Evolutionary conservation across 257 asterid species (phyloP), one percentile per base, ranked within the genome.

Genomic region (Scutellaria barbata): DNA sequence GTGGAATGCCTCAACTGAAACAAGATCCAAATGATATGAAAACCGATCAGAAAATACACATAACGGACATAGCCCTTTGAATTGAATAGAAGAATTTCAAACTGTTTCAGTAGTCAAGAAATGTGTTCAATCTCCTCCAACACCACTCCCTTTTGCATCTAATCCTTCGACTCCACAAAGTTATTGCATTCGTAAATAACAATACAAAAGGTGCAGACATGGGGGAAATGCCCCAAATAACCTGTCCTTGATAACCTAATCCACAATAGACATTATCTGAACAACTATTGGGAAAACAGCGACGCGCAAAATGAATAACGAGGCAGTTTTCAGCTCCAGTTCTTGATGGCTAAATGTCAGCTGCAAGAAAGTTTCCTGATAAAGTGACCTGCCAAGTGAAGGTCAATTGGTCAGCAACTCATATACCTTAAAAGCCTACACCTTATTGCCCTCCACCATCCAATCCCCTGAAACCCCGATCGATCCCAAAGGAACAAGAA

Each of bases 321-420:
- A 18, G 72, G 11, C 53, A n/a, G 58, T 18, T 33, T 65, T n/a
- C 55, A 7, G 16, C 42, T 51, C 66, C 69, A 8, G 60, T 46
- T 68, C 69, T 70, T 16, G 71, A 70, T 56, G 25, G 56, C 79
- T 77, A 93, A 22, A 89, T 67, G 79, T 93, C 98, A 17, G 95
- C 89, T 5, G 89, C 89, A 22, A 93, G 95, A 72, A 90, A 90
- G 76, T 87, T 84, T 12, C 77, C 89, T 3, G 90, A 78, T 20
- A 90, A 70, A 25, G 96, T 35, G 33, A 90, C 94, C 98, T 90
- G 88, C 79, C 73, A 73, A 76, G 40, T 33, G 20, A 77, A 62
- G 54, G 54, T 68, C 13, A 41, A 12, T 17, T 53, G 3, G 48
- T 25, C 40, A 76, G 68, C n/a, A 72, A 62, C 33, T 42, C 33